Evolutionary conservation across 768 basidiomycete genomes (phyloP).

Genomic region (Exsudoporus frostii): DNA sequence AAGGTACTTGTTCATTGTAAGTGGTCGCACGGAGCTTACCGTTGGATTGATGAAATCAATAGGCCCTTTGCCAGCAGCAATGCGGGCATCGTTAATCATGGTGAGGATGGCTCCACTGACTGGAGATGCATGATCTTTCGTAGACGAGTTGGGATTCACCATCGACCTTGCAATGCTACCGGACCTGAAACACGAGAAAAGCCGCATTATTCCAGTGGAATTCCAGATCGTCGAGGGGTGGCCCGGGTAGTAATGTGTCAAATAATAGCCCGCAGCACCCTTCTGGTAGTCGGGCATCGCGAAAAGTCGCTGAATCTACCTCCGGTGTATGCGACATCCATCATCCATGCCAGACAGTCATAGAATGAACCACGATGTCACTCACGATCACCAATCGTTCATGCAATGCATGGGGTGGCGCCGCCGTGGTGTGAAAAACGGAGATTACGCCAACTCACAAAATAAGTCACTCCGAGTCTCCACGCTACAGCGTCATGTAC

Average conservation of each 20-base stretch:
- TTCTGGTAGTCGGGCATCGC: conserved; percentile 40
- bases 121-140: conserved; percentile 36
- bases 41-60: conserved; percentile 18
- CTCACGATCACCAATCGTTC: neutral
- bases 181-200: neutral
- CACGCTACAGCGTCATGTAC: no score
- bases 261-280: conserved; percentile 29
- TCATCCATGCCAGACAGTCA: no score
- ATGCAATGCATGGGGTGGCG: neutral
- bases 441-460: no score
- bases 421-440: no score
- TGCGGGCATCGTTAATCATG: conserved; percentile 38
- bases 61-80: conserved; percentile 30
- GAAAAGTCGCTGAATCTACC: conserved; percentile 43
- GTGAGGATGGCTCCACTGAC: conserved; percentile 33
- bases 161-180: conserved; percentile 8
- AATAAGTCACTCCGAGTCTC: no score
- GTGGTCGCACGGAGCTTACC: neutral
- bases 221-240: conserved; percentile 28
- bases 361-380: neutral
- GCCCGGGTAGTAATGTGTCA: conserved; percentile 29
- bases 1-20: neutral
- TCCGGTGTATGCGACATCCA: conserved; percentile 42
- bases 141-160: conserved; percentile 24
- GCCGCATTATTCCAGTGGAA: conserved; percentile 24